These are phyloP conservation scores for Lepidopterella palustris DNA, from an alignment of 495 filamentous ascomycete genomes.

Conservation along the genomic window DNA sequence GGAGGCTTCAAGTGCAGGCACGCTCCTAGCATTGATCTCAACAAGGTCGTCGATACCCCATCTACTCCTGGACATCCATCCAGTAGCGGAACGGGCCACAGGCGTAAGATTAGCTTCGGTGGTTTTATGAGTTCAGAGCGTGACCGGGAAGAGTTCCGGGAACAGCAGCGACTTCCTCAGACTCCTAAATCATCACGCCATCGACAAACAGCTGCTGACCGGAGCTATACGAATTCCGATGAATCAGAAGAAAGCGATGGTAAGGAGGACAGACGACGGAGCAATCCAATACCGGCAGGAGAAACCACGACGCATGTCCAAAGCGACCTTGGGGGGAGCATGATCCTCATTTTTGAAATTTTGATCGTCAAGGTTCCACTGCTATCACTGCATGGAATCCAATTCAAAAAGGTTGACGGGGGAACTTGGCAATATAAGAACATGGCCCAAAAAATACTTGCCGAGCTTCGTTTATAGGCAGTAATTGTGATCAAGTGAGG, in stretches of 20 bases:
- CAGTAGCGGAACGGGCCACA: slow-evolving; percentile 42
- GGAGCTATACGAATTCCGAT: slow-evolving; percentile 73
- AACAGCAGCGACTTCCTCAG: slow-evolving; percentile 42
- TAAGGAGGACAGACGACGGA: slow-evolving; percentile 32
- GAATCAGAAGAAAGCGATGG: slow-evolving; percentile 64
- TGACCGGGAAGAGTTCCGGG: slow-evolving; percentile 54
- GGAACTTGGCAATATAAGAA: slow-evolving; percentile 98
- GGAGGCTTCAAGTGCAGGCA: slow-evolving; percentile 89
- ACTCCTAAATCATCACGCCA: slow-evolving; percentile 35
- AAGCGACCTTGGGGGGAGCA: slow-evolving; percentile 70
- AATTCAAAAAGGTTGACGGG: slow-evolving; percentile 95
- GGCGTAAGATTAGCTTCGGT: slow-evolving; percentile 77
- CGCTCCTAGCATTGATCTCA: slow-evolving; percentile 80
- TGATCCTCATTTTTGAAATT: slow-evolving; percentile 88
- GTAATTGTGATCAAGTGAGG: slow-evolving; percentile 1
- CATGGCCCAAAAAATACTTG: slow-evolving; percentile 91
- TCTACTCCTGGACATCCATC: slow-evolving; percentile 42
- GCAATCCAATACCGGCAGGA: slow-evolving; percentile 47
- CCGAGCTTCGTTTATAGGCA: slow-evolving; percentile 70
- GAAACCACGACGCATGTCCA: slow-evolving; percentile 84
- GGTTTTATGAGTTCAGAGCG: slow-evolving; percentile 57
- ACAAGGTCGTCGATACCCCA: slow-evolving; percentile 47
- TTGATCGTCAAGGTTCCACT: slow-evolving; percentile 96
- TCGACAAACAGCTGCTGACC: slow-evolving; percentile 44
- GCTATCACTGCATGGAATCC: slow-evolving; percentile 87